These are phyloP conservation scores for Pseudocercospora ulei DNA, from an alignment of 2,329 filamentous ascomycete species.

Conservation along the genomic window DNA sequence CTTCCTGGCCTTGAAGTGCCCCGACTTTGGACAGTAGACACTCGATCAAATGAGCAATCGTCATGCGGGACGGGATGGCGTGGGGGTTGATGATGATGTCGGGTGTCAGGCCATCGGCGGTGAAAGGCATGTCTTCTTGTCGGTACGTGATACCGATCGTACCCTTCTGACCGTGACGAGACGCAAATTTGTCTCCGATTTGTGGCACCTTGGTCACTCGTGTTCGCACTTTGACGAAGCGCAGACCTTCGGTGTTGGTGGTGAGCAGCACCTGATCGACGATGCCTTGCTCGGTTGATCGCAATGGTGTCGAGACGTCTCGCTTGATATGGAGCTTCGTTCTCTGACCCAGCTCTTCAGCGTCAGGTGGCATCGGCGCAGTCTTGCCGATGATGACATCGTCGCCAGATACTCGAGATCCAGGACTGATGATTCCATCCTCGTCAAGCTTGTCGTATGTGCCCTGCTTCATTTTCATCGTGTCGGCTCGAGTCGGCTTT, in stretches of 20 bases:
- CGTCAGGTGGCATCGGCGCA: constrained; percentile 82
- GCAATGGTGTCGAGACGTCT: constrained; percentile 86
- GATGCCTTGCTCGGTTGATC: constrained; percentile 94
- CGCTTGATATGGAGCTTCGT: constrained; percentile 85
- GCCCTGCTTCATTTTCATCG: constrained; percentile 74
- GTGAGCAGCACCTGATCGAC: constrained; percentile 88
- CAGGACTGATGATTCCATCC: constrained; percentile 87
- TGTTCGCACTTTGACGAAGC: constrained; percentile 95
- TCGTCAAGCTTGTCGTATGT: constrained; percentile 75
- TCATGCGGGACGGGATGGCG: constrained; percentile 99
- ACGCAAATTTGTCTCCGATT: constrained; percentile 98
- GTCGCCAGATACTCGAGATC: constrained; percentile 88
- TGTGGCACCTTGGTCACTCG: constrained; percentile 96
- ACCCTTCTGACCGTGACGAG: constrained; percentile 97
- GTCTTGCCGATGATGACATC: constrained; percentile 99
- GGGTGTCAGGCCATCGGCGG: constrained; percentile 76
- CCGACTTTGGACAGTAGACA: constrained; percentile 95
- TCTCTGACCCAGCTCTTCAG: constrained; percentile 84
- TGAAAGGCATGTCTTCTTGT: constrained; percentile 98
- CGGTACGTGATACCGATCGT: constrained; percentile 98
- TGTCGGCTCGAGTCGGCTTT: constrained; percentile 82
- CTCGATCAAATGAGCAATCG: constrained; percentile 99
- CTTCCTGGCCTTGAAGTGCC: constrained; percentile 85
- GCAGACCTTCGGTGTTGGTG: constrained; percentile 85
- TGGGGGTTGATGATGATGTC: constrained; percentile 99